Base-by-base conservation (phyloP, 108 stramenopile genomes). In the Nannochloropsis oceanica region DNA sequence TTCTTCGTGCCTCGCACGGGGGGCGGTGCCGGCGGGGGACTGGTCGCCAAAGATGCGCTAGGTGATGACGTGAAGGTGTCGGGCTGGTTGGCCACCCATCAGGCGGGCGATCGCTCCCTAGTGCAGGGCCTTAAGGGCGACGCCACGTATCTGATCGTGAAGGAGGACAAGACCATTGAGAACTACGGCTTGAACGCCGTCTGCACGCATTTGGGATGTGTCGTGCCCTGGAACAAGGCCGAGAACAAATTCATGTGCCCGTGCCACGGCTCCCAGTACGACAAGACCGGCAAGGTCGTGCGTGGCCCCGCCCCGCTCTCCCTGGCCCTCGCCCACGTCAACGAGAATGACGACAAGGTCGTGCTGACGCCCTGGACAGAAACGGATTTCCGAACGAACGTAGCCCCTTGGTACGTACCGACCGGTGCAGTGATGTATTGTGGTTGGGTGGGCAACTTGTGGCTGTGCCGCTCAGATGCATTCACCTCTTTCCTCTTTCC, bases 221-320 rank as follows among this genome's bases (percentile, higher is more conserved):
- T 98, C 81, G 97, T 98, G 79, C 97, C 97, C 83, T 98, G 97
- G 97, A 96, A 94, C 89, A 94, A 94, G 80, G 94, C 95, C 84
- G 93, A 93, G 90, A 96, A 96, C 95, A 97, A 98, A 94, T 98
- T 96, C 93, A 95, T 96, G 93, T 98, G 97, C 96, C 97, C 97
- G 82, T 98, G 97, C 93, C 97, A 98, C 92, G 97, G 96, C 91
- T 98, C 97, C 81, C 94, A 98, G 91, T 98, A 98, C 92, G 94
- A 95, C 86, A 92, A 92, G 26, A 93, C 92, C 84, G 97, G 97
- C 80, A 92, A 93, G 88, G 97, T 98, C 83, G 94, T 98, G 82
- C 95, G 97, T 90, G 97, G 97, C 89, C 97, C 97, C 46, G 97
- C 97, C 80, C 95, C 96, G 80, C 95, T 98, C 79, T 96, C 96